Base-by-base conservation (phyloP, 805 yeast genomes). In the Kluyveromyces aestuarii region DNA sequence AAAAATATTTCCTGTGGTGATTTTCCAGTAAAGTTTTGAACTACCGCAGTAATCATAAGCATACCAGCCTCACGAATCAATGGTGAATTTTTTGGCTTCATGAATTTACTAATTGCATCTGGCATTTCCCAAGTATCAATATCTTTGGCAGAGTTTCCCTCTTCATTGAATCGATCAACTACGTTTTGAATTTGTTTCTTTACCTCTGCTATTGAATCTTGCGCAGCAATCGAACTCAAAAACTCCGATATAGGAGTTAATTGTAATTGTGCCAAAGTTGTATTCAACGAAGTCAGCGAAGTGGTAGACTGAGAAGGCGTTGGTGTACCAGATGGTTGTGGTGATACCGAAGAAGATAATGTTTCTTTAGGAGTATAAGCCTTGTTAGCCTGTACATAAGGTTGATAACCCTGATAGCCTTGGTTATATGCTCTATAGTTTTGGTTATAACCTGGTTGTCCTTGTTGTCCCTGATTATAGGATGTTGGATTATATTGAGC, bases 1-100 rank as follows among this genome's bases (percentile, higher is more conserved):
- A 91, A 72, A 61, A 81, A 81, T 4, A 88, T 83, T 68, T 89
- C 96, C 48, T 76, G 77, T 27, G 95, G 91, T 37, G 85, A 71
- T 51, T 74, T 74, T 38, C 85, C 83, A 17, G 83, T 82, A 55
- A 80, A 79, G 57, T 75, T 77, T 57, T 79, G 73, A 50, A 82
- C 83, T 49, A 85, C 70, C 17, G 73, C 61, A 11, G 81, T 72
- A 36, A 83, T 66, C 33, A 89, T 69, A 37, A 86, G 59, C 67
- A 84, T 74, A 2, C 86, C 80, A 25, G 88, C 75, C 67, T 91
- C 98, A 68, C 95, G 81, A 40, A 84, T 76, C 43, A 86, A 63
- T 8, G 87, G 70, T 2, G 90, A 72, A 62, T 80, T 84, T 64
- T 89, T 91, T 40, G 86, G 76, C 63, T 86, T 88, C 44, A 79